Percentiles rank a stretch among this genome's conserved stretches.
Conservation (phyloP, 2,329 filamentous ascomycete species). For the Sarocladiaceae sp. region DNA sequence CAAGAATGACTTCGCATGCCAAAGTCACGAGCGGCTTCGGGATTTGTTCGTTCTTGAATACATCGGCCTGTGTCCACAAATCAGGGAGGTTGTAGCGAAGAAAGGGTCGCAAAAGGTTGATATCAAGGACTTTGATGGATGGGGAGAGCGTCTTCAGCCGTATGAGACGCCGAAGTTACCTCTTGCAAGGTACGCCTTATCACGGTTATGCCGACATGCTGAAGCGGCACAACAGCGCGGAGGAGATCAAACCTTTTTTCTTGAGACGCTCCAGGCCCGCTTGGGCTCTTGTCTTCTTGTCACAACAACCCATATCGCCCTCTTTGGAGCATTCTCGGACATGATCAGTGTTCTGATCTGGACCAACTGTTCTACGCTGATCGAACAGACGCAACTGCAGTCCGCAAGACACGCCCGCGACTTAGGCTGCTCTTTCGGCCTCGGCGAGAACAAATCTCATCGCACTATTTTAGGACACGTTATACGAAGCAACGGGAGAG, state of each 20-base stretch:
- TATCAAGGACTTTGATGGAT: not conserved
- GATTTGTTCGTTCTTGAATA: constrained; percentile 26
- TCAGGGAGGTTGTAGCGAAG: not conserved
- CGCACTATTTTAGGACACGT: no score
- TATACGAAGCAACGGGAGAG: no score
- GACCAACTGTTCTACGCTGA: not conserved
- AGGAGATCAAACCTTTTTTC: not conserved
- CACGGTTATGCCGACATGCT: not conserved
- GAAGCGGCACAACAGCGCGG: not conserved
- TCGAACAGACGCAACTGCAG: not conserved
- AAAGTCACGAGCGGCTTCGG: constrained; percentile 38
- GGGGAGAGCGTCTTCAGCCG: not conserved
- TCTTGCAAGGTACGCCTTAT: not conserved
- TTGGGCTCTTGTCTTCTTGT: not conserved
- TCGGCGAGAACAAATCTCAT: no score
- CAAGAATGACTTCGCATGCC: constrained; percentile 19
- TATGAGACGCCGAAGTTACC: not conserved
- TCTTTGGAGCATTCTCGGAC: not conserved
- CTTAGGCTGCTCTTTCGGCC: no score
- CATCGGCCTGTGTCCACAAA: not conserved
- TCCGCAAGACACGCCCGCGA: not conserved
- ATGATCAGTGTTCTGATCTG: not conserved
- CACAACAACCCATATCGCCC: no score
- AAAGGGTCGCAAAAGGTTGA: not conserved
- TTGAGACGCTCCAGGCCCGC: not conserved